phyloP scores from a whole-genome alignment of 2,329 filamentous ascomycete species.

The Sarocladium brachiariae region DNA sequence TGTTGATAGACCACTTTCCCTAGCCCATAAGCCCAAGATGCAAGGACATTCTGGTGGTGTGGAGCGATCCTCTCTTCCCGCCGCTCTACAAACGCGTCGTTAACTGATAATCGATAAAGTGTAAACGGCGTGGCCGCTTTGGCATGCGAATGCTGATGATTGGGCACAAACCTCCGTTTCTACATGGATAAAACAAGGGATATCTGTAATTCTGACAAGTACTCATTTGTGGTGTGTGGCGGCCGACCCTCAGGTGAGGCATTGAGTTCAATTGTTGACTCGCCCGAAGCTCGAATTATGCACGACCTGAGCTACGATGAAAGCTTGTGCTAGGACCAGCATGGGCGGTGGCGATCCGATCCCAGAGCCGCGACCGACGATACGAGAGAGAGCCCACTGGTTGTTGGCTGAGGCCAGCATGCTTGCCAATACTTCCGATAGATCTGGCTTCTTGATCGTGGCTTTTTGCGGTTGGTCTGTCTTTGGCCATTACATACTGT shows the following conservation, averaged over 20 bases:
- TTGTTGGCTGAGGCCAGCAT: background rate
- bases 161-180: background rate
- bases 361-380: background rate
- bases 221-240: background rate
- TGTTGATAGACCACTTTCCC: background rate
- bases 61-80: constrained; percentile 1
- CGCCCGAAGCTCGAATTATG: background rate
- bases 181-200: background rate
- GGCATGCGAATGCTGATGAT: background rate
- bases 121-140: background rate
- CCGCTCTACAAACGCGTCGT: background rate
- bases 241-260: constrained; percentile 6
- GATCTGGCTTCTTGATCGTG: too few species aligned
- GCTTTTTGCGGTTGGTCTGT: too few species aligned
- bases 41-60: background rate
- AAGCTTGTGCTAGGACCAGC: background rate
- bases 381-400: background rate
- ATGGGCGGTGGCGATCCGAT: background rate
- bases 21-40: background rate
- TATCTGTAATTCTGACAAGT: background rate
- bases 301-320: background rate
- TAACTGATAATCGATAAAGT: background rate
- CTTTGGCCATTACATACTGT: too few species aligned
- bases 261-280: background rate
- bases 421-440: too few species aligned